Conservation (phyloP, 2,329 filamentous ascomycete species). For the Chrysosporium queenslandicum region DNA sequence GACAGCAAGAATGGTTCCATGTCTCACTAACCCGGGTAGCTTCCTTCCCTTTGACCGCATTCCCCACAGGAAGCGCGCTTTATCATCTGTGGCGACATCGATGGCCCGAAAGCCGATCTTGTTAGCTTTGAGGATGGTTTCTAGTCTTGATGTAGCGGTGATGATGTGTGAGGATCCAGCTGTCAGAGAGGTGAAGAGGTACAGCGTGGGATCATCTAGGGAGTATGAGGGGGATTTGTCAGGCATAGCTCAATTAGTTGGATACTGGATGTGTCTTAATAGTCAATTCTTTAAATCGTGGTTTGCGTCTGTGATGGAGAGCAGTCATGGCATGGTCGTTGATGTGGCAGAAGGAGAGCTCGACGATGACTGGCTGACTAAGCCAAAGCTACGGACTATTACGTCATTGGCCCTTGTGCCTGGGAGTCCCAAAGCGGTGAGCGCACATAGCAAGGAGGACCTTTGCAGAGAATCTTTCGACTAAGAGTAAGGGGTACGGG, state of each 20-base stretch:
- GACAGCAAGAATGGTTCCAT: constrained; percentile 75
- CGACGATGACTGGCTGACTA: neutral
- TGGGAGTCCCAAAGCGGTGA: neutral
- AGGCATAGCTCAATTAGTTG: neutral
- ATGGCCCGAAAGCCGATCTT: constrained; percentile 86
- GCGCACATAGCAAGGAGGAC: no score
- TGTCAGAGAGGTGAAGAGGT: constrained; percentile 92
- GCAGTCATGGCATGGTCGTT: no score
- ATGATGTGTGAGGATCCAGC: constrained; percentile 93
- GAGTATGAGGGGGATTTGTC: constrained; percentile 27
- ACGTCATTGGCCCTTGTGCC: neutral
- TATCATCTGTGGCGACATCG: constrained; percentile 82
- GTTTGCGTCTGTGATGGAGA: no score
- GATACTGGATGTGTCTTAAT: no score
- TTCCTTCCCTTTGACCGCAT: constrained; percentile 77
- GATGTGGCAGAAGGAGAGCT: neutral
- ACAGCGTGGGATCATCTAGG: constrained; percentile 59
- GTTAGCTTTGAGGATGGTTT: constrained; percentile 93
- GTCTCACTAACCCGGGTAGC: constrained; percentile 79
- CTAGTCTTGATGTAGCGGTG: constrained; percentile 86
- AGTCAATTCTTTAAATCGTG: no score
- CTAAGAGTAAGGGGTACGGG: no score
- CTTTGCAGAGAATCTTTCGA: no score
- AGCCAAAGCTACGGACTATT: no score
- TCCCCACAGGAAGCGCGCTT: constrained; percentile 80